These are phyloP conservation scores for Maudiozyma bulderi DNA, from an alignment of 805 yeast species.

Conservation along the genomic window DNA sequence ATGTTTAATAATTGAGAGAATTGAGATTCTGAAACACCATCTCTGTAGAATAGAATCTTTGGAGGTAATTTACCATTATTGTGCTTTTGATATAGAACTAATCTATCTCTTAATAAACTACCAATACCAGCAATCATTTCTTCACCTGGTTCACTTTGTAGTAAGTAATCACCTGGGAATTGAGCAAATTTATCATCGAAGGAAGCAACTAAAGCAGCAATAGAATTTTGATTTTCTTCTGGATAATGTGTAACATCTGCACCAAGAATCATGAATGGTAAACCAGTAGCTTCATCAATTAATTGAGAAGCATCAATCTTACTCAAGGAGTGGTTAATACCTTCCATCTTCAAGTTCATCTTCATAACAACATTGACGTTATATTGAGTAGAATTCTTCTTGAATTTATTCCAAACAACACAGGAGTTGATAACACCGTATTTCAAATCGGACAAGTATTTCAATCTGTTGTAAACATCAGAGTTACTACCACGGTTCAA, in stretches of 20 bases:
- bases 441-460: slow-evolving; percentile 14
- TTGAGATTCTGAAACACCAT: slow-evolving; percentile 20
- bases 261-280: slow-evolving; percentile 16
- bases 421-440: slow-evolving; percentile 17
- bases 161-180: slow-evolving; percentile 16
- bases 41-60: slow-evolving; percentile 17
- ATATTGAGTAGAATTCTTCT: slow-evolving; percentile 12
- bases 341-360: slow-evolving; percentile 16
- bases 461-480: slow-evolving; percentile 14
- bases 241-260: slow-evolving; percentile 23
- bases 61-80: slow-evolving; percentile 17
- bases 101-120: slow-evolving; percentile 9
- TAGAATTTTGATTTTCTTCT: slow-evolving; percentile 16
- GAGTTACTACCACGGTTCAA: slow-evolving; percentile 7
- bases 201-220: slow-evolving; percentile 16
- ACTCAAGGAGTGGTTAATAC: slow-evolving; percentile 15
- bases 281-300: slow-evolving; percentile 10
- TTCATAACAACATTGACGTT: slow-evolving; percentile 17
- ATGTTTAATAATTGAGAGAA: slow-evolving; percentile 14
- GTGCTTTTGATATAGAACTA: slow-evolving; percentile 11
- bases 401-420: slow-evolving; percentile 15
- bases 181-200: slow-evolving; percentile 14
- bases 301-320: slow-evolving; percentile 5
- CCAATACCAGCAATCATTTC: slow-evolving; percentile 15
- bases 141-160: slow-evolving; percentile 15